These are phyloP conservation scores for Debaryomyces prosopidis DNA, from an alignment of 805 yeast species.

Conservation along the genomic window DNA sequence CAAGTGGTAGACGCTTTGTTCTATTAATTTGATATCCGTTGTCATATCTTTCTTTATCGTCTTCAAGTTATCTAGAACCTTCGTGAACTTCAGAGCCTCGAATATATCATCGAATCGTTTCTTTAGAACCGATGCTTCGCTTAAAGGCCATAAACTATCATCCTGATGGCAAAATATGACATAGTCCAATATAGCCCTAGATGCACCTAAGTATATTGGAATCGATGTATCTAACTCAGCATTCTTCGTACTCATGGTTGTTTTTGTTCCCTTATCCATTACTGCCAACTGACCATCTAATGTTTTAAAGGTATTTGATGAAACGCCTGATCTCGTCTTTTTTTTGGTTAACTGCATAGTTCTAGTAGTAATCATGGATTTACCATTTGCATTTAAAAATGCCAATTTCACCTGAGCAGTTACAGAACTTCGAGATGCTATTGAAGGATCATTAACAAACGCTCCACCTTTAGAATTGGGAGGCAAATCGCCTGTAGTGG, in stretches of 20 bases:
- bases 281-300: slow-evolving; percentile 84
- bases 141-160: slow-evolving; percentile 93
- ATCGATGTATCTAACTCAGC: slow-evolving; percentile 81
- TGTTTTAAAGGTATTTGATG: slow-evolving; percentile 70
- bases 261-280: slow-evolving; percentile 63
- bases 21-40: slow-evolving; percentile 70
- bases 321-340: slow-evolving; percentile 41
- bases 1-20: slow-evolving; percentile 77
- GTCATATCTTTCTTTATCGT: slow-evolving; percentile 73
- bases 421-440: slow-evolving; percentile 73
- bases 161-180: slow-evolving; percentile 98
- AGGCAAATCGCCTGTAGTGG: slow-evolving; percentile 94
- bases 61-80: slow-evolving; percentile 81
- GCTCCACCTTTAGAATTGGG: slow-evolving; percentile 97
- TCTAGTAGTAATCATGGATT: slow-evolving; percentile 82
- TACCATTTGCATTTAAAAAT: slow-evolving; percentile 69
- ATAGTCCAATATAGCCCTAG: slow-evolving; percentile 82
- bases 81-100: slow-evolving; percentile 91
- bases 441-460: slow-evolving; percentile 88
- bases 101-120: slow-evolving; percentile 95
- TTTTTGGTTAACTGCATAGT: slow-evolving; percentile 74
- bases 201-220: slow-evolving; percentile 84
- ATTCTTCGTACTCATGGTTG: slow-evolving; percentile 76
- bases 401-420: slow-evolving; percentile 90
- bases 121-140: slow-evolving; percentile 86